These are phyloP conservation scores for Furcasterigmium furcatum DNA, from an alignment of 2,329 filamentous ascomycete genomes.

Conservation along the genomic window DNA sequence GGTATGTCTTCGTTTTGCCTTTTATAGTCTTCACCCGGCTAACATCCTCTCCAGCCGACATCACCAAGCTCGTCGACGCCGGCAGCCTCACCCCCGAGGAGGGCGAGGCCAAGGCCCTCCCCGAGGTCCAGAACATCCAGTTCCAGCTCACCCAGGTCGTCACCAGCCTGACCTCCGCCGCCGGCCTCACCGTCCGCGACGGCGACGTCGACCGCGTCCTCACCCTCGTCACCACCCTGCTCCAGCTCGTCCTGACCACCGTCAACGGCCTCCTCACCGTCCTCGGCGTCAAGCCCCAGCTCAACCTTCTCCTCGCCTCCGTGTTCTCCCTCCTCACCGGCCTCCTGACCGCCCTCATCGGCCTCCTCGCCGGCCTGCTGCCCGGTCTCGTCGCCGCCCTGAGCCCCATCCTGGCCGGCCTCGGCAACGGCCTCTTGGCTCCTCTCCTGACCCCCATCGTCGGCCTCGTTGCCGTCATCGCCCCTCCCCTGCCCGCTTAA, in stretches of 20 bases:
- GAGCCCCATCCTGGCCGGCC: slow-evolving; percentile 19
- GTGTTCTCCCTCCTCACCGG: slow-evolving; percentile 21
- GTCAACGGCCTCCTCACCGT: slow-evolving; percentile 18
- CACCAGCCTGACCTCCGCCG: slow-evolving; percentile 15
- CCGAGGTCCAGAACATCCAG: slow-evolving; percentile 14
- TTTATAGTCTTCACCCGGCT: no score
- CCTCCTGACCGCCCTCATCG: slow-evolving; percentile 17
- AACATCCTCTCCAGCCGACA: slow-evolving; percentile 6
- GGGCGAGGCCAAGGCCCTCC: slow-evolving; percentile 10
- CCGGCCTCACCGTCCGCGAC: slow-evolving; percentile 14
- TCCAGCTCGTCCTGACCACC: slow-evolving; percentile 14
- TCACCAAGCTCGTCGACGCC: slow-evolving; percentile 15
- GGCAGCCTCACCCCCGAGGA: slow-evolving; percentile 16
- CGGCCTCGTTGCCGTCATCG: slow-evolving; percentile 14
- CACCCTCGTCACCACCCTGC: slow-evolving; percentile 14
- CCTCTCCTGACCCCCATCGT: slow-evolving; percentile 20
- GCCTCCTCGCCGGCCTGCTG: slow-evolving; percentile 16
- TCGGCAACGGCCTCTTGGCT: slow-evolving; percentile 18
- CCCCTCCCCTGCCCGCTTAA: no score
- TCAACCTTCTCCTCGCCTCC: slow-evolving; percentile 20
- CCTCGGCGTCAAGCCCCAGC: slow-evolving; percentile 18
- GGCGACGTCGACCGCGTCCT: slow-evolving; percentile 20
- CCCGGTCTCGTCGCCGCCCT: slow-evolving; percentile 19
- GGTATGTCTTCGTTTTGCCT: background rate
- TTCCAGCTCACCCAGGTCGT: slow-evolving; percentile 18